Evolutionary conservation across 495 filamentous ascomycete genomes (phyloP).

Genomic region (Trichoderma virens): DNA sequence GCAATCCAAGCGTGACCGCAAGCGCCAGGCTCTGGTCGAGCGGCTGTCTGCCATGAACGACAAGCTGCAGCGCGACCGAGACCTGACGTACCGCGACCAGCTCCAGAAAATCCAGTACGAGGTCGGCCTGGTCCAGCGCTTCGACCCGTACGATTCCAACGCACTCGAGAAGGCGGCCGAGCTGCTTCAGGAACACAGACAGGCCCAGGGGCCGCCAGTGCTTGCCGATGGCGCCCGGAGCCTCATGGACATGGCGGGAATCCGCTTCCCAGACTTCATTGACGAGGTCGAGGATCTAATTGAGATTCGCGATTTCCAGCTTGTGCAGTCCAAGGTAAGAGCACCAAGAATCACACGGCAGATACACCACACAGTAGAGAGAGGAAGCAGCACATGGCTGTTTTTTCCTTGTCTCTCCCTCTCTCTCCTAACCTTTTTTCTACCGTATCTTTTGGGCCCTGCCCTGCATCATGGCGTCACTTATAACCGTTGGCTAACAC

Average conservation of each 20-base stretch:
- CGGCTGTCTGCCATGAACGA: slow-evolving; percentile 63
- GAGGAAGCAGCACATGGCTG: background rate
- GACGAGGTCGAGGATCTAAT: slow-evolving; percentile 76
- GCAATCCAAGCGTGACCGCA: slow-evolving; percentile 82
- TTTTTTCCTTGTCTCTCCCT: background rate
- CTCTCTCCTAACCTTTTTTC: background rate
- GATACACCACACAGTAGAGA: background rate
- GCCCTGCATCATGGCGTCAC: background rate
- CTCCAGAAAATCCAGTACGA: slow-evolving; percentile 83
- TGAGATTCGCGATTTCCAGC: slow-evolving; percentile 71
- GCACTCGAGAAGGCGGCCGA: slow-evolving; percentile 60
- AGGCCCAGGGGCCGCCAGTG: slow-evolving; percentile 52
- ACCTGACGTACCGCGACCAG: slow-evolving; percentile 80
- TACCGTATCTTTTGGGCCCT: too few relatives aligned
- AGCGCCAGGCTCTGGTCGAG: slow-evolving; percentile 69
- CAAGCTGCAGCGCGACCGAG: slow-evolving; percentile 71
- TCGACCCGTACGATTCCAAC: slow-evolving; percentile 66
- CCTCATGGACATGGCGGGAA: slow-evolving; percentile 63
- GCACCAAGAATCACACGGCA: background rate
- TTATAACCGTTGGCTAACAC: background rate
- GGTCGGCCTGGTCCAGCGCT: slow-evolving; percentile 74
- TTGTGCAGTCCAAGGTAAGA: slow-evolving; percentile 70
- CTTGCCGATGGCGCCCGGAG: slow-evolving; percentile 32
- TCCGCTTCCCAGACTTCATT: slow-evolving; percentile 71
- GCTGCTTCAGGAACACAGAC: slow-evolving; percentile 51